These are phyloP conservation scores for Pascua guehoae DNA, from an alignment of 1,284 basidiomycete species.

Conservation along the genomic window DNA sequence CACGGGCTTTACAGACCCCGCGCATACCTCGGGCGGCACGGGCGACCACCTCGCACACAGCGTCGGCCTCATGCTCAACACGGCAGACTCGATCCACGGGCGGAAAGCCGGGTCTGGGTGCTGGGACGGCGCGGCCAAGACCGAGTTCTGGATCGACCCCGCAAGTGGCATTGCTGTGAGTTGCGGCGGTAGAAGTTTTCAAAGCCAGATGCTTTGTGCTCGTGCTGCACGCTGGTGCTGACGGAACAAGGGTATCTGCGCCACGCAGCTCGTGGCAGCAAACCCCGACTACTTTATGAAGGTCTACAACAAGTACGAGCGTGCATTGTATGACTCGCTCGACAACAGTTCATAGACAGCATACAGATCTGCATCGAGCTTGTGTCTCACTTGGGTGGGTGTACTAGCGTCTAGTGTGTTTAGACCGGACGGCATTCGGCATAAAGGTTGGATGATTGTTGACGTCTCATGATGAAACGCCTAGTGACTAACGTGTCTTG, in stretches of 20 bases:
- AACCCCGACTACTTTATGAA: slow-evolving; percentile 25
- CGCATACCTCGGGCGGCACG: slow-evolving; percentile 9
- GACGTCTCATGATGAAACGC: no score
- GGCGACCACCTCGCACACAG: slow-evolving; percentile 7
- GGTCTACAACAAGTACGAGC: slow-evolving; percentile 33
- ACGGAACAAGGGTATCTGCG: slow-evolving; percentile 10
- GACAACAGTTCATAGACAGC: not conserved
- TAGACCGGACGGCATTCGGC: no score
- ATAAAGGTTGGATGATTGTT: no score
- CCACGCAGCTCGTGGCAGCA: slow-evolving; percentile 21
- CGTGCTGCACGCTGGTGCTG: not conserved
- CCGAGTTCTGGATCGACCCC: slow-evolving; percentile 27
- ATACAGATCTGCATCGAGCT: no score
- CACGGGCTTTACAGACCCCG: slow-evolving; percentile 13
- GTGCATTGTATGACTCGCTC: slow-evolving; percentile 31
- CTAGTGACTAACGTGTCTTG: no score
- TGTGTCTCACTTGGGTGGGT: no score
- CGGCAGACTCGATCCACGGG: slow-evolving; percentile 13
- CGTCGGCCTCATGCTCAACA: slow-evolving; percentile 14
- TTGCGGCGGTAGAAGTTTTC: not conserved
- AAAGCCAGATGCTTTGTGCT: not conserved
- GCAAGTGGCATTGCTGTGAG: slow-evolving; percentile 21
- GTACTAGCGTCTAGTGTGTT: no score
- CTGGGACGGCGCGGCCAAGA: slow-evolving; percentile 26
- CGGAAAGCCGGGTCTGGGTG: slow-evolving; percentile 10